phyloP scores from a whole-genome alignment of 2,329 filamentous ascomycete genomes.

The Magnaporthales sp. region DNA sequence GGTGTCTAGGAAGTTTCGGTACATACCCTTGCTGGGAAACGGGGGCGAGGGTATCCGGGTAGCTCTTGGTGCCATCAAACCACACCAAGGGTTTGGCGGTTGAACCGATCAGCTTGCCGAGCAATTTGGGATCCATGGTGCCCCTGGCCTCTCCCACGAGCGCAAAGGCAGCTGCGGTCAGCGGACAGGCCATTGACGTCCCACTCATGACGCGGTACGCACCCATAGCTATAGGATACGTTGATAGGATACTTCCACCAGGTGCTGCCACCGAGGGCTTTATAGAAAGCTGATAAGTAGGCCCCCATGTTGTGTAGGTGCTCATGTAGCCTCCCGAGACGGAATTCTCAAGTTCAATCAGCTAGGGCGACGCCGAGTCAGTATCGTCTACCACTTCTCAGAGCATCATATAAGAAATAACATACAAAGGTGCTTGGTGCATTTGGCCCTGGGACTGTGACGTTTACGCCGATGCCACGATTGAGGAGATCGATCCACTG shows the following conservation, averaged over 20 bases:
- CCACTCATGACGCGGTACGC: slow-evolving; percentile 1
- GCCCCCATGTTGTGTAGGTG: not conserved
- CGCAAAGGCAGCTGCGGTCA: not conserved
- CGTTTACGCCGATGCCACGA: slow-evolving; percentile 20
- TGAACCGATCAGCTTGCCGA: not conserved
- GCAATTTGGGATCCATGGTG: not conserved
- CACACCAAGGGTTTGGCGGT: not conserved
- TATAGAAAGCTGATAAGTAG: not conserved
- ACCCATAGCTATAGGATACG: not conserved
- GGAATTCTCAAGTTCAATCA: not conserved
- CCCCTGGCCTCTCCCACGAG: not conserved
- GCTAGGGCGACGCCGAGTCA: slow-evolving; percentile 20
- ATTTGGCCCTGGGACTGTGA: slow-evolving; percentile 11
- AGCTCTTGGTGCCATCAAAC: not conserved
- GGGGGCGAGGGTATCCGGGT: slow-evolving; percentile 12
- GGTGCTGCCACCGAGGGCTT: slow-evolving; percentile 10
- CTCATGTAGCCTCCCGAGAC: not conserved
- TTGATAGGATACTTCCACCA: not conserved
- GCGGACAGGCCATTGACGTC: slow-evolving; percentile 4
- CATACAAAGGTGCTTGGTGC: too few relatives aligned
- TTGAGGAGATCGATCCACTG: slow-evolving; percentile 29
- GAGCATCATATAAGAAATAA: slow-evolving; percentile 8
- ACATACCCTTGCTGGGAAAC: slow-evolving; percentile 29
- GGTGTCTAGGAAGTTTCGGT: too few relatives aligned
- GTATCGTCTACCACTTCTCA: slow-evolving; percentile 18